Evolutionary conservation across 805 yeast species (phyloP).

Genomic region (Wickerhamiella sorbophila): DNA sequence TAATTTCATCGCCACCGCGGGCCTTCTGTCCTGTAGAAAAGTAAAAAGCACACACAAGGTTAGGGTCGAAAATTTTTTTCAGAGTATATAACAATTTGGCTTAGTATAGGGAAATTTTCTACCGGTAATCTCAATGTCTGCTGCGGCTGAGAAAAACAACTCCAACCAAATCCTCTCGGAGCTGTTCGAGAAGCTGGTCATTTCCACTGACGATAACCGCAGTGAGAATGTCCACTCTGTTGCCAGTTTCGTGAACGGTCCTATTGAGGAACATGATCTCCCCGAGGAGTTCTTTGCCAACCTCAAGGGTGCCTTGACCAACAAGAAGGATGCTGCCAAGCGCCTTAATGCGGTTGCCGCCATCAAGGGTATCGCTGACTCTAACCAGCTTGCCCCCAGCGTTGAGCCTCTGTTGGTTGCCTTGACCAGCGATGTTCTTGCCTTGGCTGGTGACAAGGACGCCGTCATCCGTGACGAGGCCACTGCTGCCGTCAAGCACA

Average conservation of each 20-base stretch:
- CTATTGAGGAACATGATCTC: slow-evolving; percentile 96
- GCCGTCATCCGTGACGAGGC: slow-evolving; percentile 62
- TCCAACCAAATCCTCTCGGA: slow-evolving; percentile 67
- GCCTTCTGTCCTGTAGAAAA: no score
- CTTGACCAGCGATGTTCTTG: slow-evolving; percentile 54
- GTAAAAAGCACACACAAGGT: no score
- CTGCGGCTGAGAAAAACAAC: slow-evolving; percentile 21
- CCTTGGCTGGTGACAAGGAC: slow-evolving; percentile 84
- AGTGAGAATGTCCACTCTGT: slow-evolving; percentile 78
- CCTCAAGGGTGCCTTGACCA: slow-evolving; percentile 58
- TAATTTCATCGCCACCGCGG: no score
- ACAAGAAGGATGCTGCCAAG: slow-evolving; percentile 57
- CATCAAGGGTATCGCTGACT: slow-evolving; percentile 66
- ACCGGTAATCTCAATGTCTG: slow-evolving; percentile 12
- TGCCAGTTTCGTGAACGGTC: slow-evolving; percentile 87
- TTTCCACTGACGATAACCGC: slow-evolving; percentile 71
- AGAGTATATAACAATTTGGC: slow-evolving; percentile 9
- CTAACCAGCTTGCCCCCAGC: slow-evolving; percentile 63
- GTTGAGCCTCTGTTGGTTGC: slow-evolving; percentile 91
- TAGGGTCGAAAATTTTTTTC: slow-evolving; percentile 5
- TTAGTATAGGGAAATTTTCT: slow-evolving; percentile 1
- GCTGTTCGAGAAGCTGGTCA: slow-evolving; percentile 81
- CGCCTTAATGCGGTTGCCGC: slow-evolving; percentile 75
- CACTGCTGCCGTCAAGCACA: slow-evolving; percentile 56
- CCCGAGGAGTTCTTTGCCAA: slow-evolving; percentile 76